Conservation (phyloP, 768 basidiomycete genomes). For the Exidia glandulosa region DNA sequence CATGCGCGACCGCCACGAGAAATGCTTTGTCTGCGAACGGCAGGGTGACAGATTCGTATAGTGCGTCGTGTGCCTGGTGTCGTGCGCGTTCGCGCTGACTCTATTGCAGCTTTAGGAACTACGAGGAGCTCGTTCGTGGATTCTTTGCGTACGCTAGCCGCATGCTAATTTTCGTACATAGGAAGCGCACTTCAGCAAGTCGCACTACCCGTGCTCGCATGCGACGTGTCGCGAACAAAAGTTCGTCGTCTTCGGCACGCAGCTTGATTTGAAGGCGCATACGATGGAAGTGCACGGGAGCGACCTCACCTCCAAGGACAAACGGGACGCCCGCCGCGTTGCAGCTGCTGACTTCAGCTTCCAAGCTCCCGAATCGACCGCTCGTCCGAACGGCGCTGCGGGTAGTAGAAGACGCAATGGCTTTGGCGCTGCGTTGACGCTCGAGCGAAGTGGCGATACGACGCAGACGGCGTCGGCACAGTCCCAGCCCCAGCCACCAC, state of each 20-base stretch:
- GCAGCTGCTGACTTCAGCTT: slow-evolving; percentile 52
- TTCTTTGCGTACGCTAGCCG: slow-evolving; percentile 9
- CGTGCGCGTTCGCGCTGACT: not conserved
- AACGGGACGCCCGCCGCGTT: slow-evolving; percentile 55
- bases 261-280: slow-evolving; percentile 85
- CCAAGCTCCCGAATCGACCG: slow-evolving; percentile 38
- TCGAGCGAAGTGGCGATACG: slow-evolving; percentile 11
- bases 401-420: slow-evolving; percentile 51
- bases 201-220: slow-evolving; percentile 71
- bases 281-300: slow-evolving; percentile 75
- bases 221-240: slow-evolving; percentile 69
- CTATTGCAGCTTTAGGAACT: slow-evolving; percentile 72
- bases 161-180: too few species aligned
- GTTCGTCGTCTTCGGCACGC: slow-evolving; percentile 87
- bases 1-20: slow-evolving; percentile 89
- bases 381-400: too few species aligned
- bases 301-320: slow-evolving; percentile 60
- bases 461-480: not conserved
- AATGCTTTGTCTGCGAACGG: slow-evolving; percentile 90
- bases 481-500: not conserved
- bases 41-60: slow-evolving; percentile 74
- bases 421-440: slow-evolving; percentile 51
- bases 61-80: slow-evolving; percentile 38
- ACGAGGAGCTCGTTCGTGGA: slow-evolving; percentile 55
- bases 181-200: slow-evolving; percentile 67